phyloP scores from a whole-genome alignment of 768 basidiomycete species.

The Macrolepiota dolichaula region DNA sequence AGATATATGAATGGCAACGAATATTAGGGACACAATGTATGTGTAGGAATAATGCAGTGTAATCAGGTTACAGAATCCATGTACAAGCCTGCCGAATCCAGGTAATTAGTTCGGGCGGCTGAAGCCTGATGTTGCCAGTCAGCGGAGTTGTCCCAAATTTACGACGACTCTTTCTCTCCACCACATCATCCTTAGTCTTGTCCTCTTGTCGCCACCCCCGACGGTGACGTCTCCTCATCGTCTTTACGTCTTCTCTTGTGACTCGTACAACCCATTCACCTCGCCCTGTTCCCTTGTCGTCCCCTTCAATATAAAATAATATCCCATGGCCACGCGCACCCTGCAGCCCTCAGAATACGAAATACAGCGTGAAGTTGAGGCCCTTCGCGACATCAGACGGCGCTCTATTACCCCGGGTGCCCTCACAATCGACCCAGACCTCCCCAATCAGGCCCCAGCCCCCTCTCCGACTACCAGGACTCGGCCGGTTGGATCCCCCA shows the following conservation, averaged over 20 bases:
- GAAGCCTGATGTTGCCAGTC: slow-evolving; percentile 13
- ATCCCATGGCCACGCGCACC: slow-evolving; percentile 35
- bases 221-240: neutral
- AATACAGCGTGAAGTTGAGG: slow-evolving; percentile 85
- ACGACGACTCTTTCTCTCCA: slow-evolving; percentile 14
- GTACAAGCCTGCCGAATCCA: neutral
- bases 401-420: slow-evolving; percentile 83
- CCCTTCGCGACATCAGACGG: slow-evolving; percentile 77
- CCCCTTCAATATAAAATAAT: slow-evolving; percentile 7
- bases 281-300: neutral
- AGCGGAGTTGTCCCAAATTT: slow-evolving; percentile 25
- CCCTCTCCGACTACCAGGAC: slow-evolving; percentile 53
- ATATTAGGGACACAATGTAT: neutral
- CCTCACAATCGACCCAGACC: slow-evolving; percentile 87
- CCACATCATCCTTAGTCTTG: slow-evolving; percentile 8
- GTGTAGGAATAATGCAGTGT: neutral
- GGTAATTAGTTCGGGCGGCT: slow-evolving; percentile 8
- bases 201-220: slow-evolving; percentile 8
- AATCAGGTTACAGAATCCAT: neutral
- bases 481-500: slow-evolving; percentile 35
- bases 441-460: slow-evolving; percentile 70
- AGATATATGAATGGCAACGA: neutral
- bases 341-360: slow-evolving; percentile 83
- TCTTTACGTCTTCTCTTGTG: neutral
- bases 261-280: neutral